Percentiles rank a stretch among this genome's conserved stretches.
phyloP scores from a whole-genome alignment of 1,284 basidiomycete genomes.

The Cutaneotrichosporon curvatum region DNA sequence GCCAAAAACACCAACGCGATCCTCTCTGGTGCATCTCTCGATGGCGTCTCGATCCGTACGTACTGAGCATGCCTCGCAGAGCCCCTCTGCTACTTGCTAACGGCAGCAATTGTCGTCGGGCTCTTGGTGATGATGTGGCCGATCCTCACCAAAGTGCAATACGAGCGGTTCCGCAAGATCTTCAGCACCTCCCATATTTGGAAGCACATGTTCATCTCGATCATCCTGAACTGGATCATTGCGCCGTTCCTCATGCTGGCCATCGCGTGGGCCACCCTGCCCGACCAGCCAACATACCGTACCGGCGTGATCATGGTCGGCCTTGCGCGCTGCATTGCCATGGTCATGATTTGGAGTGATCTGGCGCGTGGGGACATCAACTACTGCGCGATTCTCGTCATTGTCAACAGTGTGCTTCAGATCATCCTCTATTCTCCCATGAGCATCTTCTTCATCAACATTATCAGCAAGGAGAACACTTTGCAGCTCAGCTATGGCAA shows the following conservation, averaged over 20 bases:
- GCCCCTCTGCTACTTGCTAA: background rate
- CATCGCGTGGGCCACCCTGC: slow-evolving; percentile 75
- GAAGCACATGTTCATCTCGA: slow-evolving; percentile 63
- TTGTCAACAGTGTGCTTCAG: slow-evolving; percentile 58
- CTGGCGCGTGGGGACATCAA: slow-evolving; percentile 68
- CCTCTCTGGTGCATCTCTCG: slow-evolving; percentile 25
- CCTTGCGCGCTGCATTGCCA: slow-evolving; percentile 57
- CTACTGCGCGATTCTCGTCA: slow-evolving; percentile 64
- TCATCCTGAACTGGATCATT: slow-evolving; percentile 74
- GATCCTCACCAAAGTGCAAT: slow-evolving; percentile 60
- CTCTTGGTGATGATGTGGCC: slow-evolving; percentile 90
- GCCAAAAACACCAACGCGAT: slow-evolving; percentile 23
- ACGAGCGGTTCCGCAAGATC: slow-evolving; percentile 60
- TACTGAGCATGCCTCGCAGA: background rate
- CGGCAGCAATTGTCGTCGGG: slow-evolving; percentile 63
- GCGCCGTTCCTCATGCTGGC: slow-evolving; percentile 76
- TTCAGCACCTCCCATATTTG: slow-evolving; percentile 57
- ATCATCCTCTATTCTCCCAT: slow-evolving; percentile 71
- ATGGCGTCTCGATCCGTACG: slow-evolving; percentile 44
- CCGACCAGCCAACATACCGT: slow-evolving; percentile 56
- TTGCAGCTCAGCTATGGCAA: slow-evolving; percentile 59
- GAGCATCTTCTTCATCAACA: slow-evolving; percentile 67
- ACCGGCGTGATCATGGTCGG: slow-evolving; percentile 57
- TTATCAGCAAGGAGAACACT: slow-evolving; percentile 52
- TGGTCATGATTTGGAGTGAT: slow-evolving; percentile 79